phyloP scores from a whole-genome alignment of 305 asterid genomes.

The Rubia occidens region DNA sequence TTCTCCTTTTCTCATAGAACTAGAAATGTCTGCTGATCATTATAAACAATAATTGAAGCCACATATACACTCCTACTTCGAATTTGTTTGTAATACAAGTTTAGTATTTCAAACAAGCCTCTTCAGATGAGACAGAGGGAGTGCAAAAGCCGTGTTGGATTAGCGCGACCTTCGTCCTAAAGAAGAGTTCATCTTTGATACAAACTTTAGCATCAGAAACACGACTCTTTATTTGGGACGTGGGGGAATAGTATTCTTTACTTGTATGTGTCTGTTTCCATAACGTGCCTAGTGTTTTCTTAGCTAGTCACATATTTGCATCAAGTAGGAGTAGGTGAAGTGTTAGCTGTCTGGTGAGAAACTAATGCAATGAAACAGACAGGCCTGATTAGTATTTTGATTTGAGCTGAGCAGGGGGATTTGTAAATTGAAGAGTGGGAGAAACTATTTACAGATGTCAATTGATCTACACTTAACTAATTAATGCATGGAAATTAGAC shows the following conservation, averaged over 20 bases:
- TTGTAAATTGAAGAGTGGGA: constrained; percentile 4
- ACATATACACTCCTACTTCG: not conserved
- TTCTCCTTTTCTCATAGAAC: not conserved
- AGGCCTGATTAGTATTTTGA: constrained; percentile 9
- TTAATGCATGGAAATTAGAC: not conserved
- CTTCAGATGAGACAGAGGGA: not conserved
- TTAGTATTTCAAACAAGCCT: not conserved
- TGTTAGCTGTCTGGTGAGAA: constrained; percentile 9
- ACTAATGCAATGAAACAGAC: constrained; percentile 13
- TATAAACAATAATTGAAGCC: not conserved
- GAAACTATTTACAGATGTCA: constrained; percentile 9
- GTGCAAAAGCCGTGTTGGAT: not conserved
- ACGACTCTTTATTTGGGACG: not conserved
- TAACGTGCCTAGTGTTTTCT: not conserved
- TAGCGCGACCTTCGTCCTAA: not conserved
- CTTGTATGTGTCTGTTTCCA: not conserved
- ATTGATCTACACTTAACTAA: constrained; percentile 7
- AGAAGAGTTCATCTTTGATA: not conserved
- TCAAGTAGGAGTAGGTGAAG: constrained; percentile 13
- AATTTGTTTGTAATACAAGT: not conserved
- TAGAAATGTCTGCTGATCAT: not conserved
- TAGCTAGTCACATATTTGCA: not conserved
- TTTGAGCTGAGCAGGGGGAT: constrained; percentile 10
- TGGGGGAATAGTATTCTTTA: not conserved
- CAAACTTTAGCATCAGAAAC: not conserved